Conservation (phyloP, 257 asterid species). For the Petrea volubilis region DNA sequence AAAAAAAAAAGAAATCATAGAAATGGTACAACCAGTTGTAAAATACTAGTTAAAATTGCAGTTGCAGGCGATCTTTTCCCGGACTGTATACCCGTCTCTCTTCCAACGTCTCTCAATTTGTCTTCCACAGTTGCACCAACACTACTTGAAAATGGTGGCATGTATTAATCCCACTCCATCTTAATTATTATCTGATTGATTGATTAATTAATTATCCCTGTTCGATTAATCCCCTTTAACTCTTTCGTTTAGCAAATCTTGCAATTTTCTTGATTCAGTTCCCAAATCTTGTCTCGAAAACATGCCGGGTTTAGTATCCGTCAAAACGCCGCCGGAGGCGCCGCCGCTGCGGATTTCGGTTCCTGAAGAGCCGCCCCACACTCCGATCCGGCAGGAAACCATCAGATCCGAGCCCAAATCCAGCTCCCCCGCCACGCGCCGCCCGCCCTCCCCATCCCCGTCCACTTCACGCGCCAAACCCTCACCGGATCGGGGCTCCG, state of each 20-base stretch:
- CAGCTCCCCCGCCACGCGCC: constrained; percentile 70
- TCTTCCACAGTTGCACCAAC: constrained; percentile 29
- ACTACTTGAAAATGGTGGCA: constrained; percentile 30
- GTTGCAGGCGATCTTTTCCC: constrained; percentile 1
- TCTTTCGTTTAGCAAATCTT: neutral
- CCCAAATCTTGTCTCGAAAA: neutral
- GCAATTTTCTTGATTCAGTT: neutral
- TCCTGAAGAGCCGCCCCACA: constrained; percentile 39
- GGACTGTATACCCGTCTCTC: neutral
- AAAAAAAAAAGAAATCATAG: neutral
- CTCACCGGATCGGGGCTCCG: constrained; percentile 87
- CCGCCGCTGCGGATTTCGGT: constrained; percentile 68
- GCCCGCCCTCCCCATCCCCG: constrained; percentile 92
- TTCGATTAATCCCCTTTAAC: neutral
- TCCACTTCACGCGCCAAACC: constrained; percentile 91
- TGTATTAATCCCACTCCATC: constrained; percentile 22
- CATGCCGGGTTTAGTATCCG: constrained; percentile 94
- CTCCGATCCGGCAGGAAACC: constrained; percentile 60
- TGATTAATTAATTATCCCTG: neutral
- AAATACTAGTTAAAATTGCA: neutral
- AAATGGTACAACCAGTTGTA: neutral
- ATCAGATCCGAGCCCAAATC: constrained; percentile 70
- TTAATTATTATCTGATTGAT: neutral
- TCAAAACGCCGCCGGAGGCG: constrained; percentile 79
- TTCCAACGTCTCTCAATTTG: neutral